phyloP scores from a whole-genome alignment of 2,329 filamentous ascomycete genomes.

The Aspergillus brasiliensis region DNA sequence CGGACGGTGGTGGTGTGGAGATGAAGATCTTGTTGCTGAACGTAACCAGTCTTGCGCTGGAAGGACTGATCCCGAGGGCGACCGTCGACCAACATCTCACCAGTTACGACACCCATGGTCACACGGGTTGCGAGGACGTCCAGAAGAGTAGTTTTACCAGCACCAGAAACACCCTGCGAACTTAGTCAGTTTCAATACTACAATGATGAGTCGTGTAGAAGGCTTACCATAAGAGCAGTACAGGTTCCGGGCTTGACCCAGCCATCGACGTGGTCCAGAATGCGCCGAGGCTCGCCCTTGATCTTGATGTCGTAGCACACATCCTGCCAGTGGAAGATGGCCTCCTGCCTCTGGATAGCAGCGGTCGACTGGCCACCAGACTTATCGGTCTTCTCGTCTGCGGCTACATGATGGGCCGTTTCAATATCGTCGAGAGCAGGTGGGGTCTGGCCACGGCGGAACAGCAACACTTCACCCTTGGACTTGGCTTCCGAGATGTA shows the following conservation, averaged over 20 bases:
- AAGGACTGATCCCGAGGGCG: conserved; percentile 75
- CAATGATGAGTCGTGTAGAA: too few relatives aligned
- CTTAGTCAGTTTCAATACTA: conserved; percentile 18
- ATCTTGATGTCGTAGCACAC: conserved; percentile 83
- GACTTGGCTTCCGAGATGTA: conserved; percentile 66
- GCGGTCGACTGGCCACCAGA: conserved; percentile 26
- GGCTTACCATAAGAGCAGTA: conserved; percentile 75
- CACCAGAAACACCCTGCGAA: conserved; percentile 72
- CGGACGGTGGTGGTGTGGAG: conserved; percentile 81
- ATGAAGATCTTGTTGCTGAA: conserved; percentile 91
- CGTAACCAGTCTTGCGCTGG: conserved; percentile 89
- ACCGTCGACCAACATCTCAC: conserved; percentile 83
- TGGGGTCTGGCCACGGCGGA: conserved; percentile 68
- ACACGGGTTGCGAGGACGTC: conserved; percentile 83
- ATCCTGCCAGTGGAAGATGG: conserved; percentile 83
- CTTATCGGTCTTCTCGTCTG: conserved; percentile 38
- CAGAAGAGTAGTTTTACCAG: conserved; percentile 90
- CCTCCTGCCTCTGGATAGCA: conserved; percentile 65
- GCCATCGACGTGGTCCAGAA: conserved; percentile 83
- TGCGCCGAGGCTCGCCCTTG: conserved; percentile 72
- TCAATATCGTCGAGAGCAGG: conserved; percentile 34
- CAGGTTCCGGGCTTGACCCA: conserved; percentile 93
- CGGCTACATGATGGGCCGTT: conserved; percentile 23
- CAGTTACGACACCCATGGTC: conserved; percentile 84
- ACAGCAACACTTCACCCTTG: conserved; percentile 75